Conservation (phyloP, 2,329 filamentous ascomycete genomes). For the Cladobotryum protrusum region DNA sequence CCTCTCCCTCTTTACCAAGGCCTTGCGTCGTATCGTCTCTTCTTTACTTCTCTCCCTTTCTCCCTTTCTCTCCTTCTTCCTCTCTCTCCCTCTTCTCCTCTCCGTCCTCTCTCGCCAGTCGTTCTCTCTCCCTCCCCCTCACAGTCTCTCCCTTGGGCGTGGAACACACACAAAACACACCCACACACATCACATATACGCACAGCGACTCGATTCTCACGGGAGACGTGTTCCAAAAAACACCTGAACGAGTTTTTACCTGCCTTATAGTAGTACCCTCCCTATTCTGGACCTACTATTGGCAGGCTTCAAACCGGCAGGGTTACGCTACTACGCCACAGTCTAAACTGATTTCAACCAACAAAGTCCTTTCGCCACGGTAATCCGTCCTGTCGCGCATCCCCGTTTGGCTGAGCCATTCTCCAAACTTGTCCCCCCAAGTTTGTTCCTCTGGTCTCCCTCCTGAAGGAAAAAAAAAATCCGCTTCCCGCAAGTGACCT, state of each 20-base stretch:
- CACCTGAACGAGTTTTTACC: too few relatives aligned
- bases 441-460: neutral
- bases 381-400: slow-evolving; percentile 4
- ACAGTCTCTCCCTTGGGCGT: neutral
- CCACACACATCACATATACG: too few relatives aligned
- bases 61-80: slow-evolving; percentile 13
- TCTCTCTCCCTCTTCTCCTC: slow-evolving; percentile 10
- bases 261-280: too few relatives aligned
- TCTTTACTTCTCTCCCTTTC: slow-evolving; percentile 12
- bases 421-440: too few relatives aligned
- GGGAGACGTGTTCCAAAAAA: slow-evolving; percentile 10
- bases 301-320: slow-evolving; percentile 12
- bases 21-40: slow-evolving; percentile 8
- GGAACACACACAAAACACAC: neutral
- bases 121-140: slow-evolving; percentile 8
- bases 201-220: too few relatives aligned
- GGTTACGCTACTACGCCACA: slow-evolving; percentile 14
- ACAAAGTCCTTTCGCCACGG: slow-evolving; percentile 5
- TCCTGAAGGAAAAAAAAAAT: neutral
- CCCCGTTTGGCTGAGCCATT: neutral
- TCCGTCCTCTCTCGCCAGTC: slow-evolving; percentile 12
- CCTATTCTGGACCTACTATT: slow-evolving; percentile 9
- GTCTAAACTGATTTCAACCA: neutral
- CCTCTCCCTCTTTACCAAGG: slow-evolving; percentile 10
- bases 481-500: neutral